Evolutionary conservation across 768 basidiomycete species (phyloP).

Genomic region (Rossbeevera mucosa): DNA sequence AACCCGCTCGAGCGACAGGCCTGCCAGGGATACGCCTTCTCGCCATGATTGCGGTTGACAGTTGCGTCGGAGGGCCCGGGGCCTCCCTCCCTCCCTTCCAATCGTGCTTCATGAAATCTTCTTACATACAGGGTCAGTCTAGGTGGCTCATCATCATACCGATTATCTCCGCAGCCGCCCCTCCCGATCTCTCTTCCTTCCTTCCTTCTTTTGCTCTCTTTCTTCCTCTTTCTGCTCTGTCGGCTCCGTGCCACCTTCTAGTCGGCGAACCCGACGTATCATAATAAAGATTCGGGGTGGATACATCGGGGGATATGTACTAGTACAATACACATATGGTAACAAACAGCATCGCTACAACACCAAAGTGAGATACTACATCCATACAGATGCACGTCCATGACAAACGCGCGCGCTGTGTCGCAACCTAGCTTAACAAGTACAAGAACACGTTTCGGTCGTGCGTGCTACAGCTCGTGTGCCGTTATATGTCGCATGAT

Average conservation of each 20-base stretch:
- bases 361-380: neutral
- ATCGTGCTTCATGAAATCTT: neutral
- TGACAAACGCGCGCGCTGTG: neutral
- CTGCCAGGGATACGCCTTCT: neutral
- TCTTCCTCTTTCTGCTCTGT: neutral
- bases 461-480: conserved; percentile 26
- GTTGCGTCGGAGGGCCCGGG: neutral
- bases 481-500: conserved; percentile 61
- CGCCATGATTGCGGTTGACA: neutral
- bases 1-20: neutral
- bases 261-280: neutral
- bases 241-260: neutral
- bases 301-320: conserved; percentile 4
- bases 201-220: neutral
- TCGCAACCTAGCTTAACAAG: too few species aligned
- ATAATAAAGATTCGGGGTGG: conserved; percentile 1
- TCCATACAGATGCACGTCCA: neutral
- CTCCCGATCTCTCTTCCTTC: neutral
- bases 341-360: conserved; percentile 6
- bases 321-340: conserved; percentile 6
- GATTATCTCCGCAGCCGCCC: conserved; percentile 5
- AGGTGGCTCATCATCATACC: neutral
- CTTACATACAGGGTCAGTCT: conserved; percentile 6
- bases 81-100: neutral
- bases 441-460: neutral